Base-by-base conservation (phyloP, 2,329 filamentous ascomycete species). In the Neopestalotiopsis sp. region DNA sequence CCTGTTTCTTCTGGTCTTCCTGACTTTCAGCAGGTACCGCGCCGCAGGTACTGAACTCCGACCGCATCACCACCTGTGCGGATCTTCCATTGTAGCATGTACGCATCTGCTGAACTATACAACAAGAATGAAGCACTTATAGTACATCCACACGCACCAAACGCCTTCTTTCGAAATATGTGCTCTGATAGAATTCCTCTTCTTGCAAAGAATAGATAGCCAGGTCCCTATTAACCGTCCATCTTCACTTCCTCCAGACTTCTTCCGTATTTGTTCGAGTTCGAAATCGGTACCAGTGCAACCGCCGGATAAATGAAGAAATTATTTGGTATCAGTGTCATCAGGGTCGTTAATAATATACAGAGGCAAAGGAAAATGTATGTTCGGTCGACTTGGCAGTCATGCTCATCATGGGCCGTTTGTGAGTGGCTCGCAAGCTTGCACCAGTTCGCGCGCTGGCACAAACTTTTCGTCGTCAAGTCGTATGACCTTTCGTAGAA, bases 401-500 rank as follows among this genome's bases (percentile, higher is more conserved):
- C 45, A 38, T 28, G 28, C n/a, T 24, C 64, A 57, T 66, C 56
- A 62, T 32, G 68, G 42, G 34, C 76, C 76, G 38, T 77, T 79
- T 7, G 70, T 70, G 10, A 67, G 38, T 13, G 71, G 62, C 12
- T 71, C 74, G n/a, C 70, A 69, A 2, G 76, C 34, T 56, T 74
- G 75, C 4, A 66, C 65, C 20, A 79, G 70, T 30, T 77, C 74
- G 1, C 75, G 74, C 17, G 68, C 72, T 14, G 77, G 76, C 64
- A 74, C 77, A 72, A 77, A 79, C 38, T 67, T 62, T 14, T 71
- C 67, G 24, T 70, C 66, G 32, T 75, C 75, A 12, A 70, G 62
- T 32, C 71, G 72, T 56, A 79, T 75, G 34, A 73, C 68, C 67
- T 72, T 74, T 38, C 75, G 73, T 20, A 79, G 68, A 20, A 78